phyloP scores from a whole-genome alignment of 257 asterid species.

The Ilex aquifolium region DNA sequence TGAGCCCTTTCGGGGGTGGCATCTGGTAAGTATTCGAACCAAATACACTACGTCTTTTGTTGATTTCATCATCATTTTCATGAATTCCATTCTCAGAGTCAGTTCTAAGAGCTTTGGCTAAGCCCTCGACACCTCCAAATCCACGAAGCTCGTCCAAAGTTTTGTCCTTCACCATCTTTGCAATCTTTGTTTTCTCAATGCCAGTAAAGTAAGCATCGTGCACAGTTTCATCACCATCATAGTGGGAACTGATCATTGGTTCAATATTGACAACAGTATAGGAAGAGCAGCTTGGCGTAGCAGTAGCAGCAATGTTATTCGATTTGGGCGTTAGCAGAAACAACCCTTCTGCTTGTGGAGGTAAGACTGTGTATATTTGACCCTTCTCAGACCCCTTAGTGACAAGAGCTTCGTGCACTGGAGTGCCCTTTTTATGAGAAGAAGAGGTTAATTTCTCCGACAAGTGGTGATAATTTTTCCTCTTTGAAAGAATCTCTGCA shows the following conservation, averaged over 20 bases:
- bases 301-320: too few relatives aligned
- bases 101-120: constrained; percentile 11
- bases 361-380: too few relatives aligned
- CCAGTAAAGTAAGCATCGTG: neutral
- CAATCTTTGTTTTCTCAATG: neutral
- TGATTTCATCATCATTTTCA: constrained; percentile 2
- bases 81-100: constrained; percentile 12
- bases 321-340: too few relatives aligned
- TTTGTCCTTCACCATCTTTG: constrained; percentile 20
- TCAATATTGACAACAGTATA: neutral
- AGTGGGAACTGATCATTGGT: neutral
- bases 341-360: too few relatives aligned
- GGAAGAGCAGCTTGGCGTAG: neutral
- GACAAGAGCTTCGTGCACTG: too few relatives aligned
- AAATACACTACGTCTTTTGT: neutral
- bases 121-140: constrained; percentile 12
- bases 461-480: neutral
- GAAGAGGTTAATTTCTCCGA: too few relatives aligned
- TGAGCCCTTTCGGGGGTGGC: constrained; percentile 16
- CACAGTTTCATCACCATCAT: neutral
- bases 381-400: too few relatives aligned
- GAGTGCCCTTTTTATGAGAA: too few relatives aligned
- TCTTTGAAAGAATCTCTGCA: neutral
- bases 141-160: constrained; percentile 7
- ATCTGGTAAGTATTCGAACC: constrained; percentile 20